Conservation (phyloP, 139 green algal genomes). For the Closterium sp. region DNA sequence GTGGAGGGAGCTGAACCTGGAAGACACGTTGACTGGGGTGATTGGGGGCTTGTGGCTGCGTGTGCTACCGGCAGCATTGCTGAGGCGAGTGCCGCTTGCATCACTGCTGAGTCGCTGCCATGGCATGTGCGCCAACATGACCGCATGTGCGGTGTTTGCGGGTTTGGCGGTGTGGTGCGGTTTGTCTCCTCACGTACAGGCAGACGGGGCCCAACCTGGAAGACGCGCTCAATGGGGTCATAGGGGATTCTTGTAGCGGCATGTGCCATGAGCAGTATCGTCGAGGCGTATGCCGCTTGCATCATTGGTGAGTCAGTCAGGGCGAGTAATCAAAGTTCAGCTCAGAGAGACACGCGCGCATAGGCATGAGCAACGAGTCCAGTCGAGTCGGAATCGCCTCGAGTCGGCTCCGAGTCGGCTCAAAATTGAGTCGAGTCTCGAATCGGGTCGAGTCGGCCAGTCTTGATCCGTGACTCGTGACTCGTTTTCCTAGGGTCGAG, state of each 20-base stretch:
- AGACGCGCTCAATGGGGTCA: conserved; percentile 57
- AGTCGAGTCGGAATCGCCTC: no score
- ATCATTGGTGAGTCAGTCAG: conserved; percentile 51
- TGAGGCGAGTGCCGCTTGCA: conserved; percentile 76
- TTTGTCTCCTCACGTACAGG: conserved; percentile 38
- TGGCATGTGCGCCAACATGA: conserved; percentile 62
- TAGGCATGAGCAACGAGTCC: no score
- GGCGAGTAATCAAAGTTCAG: no score
- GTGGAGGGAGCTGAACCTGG: conserved; percentile 3
- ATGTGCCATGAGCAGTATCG: conserved; percentile 62
- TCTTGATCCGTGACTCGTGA: no score
- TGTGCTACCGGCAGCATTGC: conserved; percentile 63
- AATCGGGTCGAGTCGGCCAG: no score
- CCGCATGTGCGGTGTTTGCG: conserved; percentile 56
- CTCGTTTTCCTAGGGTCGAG: no score
- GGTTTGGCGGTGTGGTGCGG: conserved; percentile 54
- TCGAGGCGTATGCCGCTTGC: conserved; percentile 77
- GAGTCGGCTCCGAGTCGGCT: no score
- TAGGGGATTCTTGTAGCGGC: conserved; percentile 76
- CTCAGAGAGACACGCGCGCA: no score
- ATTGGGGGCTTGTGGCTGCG: conserved; percentile 75
- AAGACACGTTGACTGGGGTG: conserved; percentile 54
- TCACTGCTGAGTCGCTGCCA: conserved; percentile 68
- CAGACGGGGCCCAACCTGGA: conserved; percentile 17
- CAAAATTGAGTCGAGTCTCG: no score